Percentiles rank a stretch among this genome's conserved stretches.
Evolutionary conservation across 495 filamentous ascomycete species (phyloP).

Genomic region (Penicillium manginii): DNA sequence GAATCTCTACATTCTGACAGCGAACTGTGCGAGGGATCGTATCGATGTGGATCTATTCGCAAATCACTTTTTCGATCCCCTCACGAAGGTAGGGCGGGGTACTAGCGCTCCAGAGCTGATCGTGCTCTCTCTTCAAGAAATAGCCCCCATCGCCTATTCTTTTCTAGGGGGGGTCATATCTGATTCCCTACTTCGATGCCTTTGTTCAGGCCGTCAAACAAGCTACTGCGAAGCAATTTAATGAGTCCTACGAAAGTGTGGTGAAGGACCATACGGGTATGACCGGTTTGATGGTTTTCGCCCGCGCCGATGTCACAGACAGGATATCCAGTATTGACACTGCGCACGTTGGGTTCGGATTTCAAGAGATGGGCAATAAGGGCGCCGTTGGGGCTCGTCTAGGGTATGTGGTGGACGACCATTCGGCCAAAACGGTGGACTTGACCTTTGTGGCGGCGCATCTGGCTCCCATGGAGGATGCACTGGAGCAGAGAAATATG

Average conservation of each 20-base stretch:
- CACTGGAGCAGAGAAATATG: constrained; percentile 68
- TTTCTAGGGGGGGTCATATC: constrained; percentile 84
- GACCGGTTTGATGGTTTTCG: constrained; percentile 86
- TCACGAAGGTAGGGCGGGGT: constrained; percentile 48
- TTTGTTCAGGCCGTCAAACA: constrained; percentile 70
- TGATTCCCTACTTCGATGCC: constrained; percentile 73
- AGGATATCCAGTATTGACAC: constrained; percentile 64
- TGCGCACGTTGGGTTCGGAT: constrained; percentile 78
- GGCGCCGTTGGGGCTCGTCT: constrained; percentile 83
- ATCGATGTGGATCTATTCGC: constrained; percentile 69
- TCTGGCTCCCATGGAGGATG: constrained; percentile 81
- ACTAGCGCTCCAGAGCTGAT: constrained; percentile 64
- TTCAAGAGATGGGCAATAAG: constrained; percentile 91
- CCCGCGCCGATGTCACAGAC: constrained; percentile 55
- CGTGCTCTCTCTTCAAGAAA: constrained; percentile 83
- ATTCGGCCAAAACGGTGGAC: constrained; percentile 50
- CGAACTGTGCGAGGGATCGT: constrained; percentile 79
- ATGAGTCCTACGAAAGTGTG: constrained; percentile 52
- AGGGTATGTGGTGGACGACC: constrained; percentile 46
- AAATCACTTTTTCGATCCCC: constrained; percentile 69
- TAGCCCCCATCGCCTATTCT: constrained; percentile 79
- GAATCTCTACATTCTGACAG: constrained; percentile 76
- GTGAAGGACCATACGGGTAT: constrained; percentile 76
- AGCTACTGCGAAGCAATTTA: constrained; percentile 55
- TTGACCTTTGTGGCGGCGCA: constrained; percentile 90